Evolutionary conservation across 306 rosid genomes (phyloP).

Genomic region (Prinsepia uniflora): DNA sequence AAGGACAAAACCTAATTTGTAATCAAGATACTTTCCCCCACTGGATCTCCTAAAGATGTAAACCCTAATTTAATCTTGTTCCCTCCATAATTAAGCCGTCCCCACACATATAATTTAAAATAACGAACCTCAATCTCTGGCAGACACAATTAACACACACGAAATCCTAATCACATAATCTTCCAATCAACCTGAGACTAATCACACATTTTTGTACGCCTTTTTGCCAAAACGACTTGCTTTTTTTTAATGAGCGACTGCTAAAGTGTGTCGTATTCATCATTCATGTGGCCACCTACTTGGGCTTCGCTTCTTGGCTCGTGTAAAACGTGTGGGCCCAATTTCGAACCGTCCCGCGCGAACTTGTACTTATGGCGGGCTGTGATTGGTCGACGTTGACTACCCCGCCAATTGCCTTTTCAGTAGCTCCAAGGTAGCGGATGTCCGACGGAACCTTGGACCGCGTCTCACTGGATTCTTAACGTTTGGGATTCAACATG

Average conservation of each 20-base stretch:
- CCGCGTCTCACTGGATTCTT: constrained; percentile 15
- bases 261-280: not conserved
- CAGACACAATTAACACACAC: constrained; percentile 8
- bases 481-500: not conserved
- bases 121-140: constrained; percentile 7
- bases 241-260: not conserved
- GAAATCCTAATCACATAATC: constrained; percentile 4
- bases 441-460: constrained; percentile 24
- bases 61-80: constrained; percentile 13
- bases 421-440: not conserved
- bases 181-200: constrained; percentile 12
- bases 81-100: constrained; percentile 19
- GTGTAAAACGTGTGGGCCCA: constrained; percentile 37
- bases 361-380: constrained; percentile 13
- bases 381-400: constrained; percentile 17
- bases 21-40: constrained; percentile 29
- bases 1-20: constrained; percentile 24
- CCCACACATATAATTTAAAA: not conserved
- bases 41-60: not conserved
- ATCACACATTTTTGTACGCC: not conserved
- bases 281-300: not conserved
- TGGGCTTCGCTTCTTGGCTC: constrained; percentile 17
- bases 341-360: not conserved
- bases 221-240: not conserved
- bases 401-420: constrained; percentile 21